Percentiles rank a stretch among this genome's conserved stretches.
phyloP scores from a whole-genome alignment of 352 stramenopile species.

The Pythium brachiatum region DNA sequence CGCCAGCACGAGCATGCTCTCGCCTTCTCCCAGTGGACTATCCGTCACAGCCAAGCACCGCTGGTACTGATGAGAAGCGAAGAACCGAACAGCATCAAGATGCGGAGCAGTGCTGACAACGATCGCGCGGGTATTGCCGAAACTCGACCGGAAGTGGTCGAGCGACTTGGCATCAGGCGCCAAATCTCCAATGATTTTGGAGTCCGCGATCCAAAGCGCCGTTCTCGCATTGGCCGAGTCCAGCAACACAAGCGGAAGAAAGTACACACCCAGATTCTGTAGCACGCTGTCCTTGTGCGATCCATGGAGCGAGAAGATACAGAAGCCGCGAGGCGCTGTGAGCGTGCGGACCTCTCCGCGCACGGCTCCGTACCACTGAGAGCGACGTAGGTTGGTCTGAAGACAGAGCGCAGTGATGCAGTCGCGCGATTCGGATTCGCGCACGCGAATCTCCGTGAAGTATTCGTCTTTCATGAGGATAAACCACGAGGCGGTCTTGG shows the following conservation, averaged over 20 bases:
- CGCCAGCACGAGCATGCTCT: neutral
- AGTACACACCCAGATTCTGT: neutral
- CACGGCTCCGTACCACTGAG: neutral
- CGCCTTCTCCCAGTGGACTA: neutral
- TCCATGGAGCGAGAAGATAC: slow-evolving; percentile 3
- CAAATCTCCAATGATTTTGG: neutral
- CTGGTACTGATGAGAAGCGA: neutral
- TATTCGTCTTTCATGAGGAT: neutral
- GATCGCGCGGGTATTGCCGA: neutral
- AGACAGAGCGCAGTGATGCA: neutral
- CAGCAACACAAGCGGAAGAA: neutral
- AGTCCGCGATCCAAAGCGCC: neutral
- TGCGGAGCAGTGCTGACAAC: neutral
- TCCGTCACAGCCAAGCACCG: neutral
- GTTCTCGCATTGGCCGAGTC: no score
- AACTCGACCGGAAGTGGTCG: neutral
- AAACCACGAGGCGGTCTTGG: neutral
- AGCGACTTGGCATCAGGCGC: neutral
- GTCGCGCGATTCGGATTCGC: neutral
- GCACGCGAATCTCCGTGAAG: neutral
- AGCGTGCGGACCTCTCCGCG: neutral
- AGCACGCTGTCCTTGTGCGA: neutral
- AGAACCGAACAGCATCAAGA: neutral
- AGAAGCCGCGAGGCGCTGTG: neutral
- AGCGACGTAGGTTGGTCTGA: slow-evolving; percentile 1